Conservation (phyloP, 352 stramenopile genomes). For the Pythium utonaiense region DNA sequence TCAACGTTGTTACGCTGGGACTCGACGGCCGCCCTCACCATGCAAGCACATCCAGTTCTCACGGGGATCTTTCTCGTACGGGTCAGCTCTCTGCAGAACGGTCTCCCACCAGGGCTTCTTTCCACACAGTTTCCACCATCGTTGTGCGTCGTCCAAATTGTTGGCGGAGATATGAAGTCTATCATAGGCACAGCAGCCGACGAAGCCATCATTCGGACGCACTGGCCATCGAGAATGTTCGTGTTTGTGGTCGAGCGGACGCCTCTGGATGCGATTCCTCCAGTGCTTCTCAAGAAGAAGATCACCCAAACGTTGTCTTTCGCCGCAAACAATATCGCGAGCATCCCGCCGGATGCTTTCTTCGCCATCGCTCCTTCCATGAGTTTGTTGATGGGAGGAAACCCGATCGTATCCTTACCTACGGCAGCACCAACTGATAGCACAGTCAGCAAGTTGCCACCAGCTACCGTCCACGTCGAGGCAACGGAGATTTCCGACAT, state of each 20-base stretch:
- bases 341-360: slow-evolving; percentile 7
- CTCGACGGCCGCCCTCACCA: slow-evolving; percentile 2
- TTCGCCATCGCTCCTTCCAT: not conserved
- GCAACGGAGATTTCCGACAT: not conserved
- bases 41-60: slow-evolving; percentile 9
- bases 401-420: slow-evolving; percentile 8
- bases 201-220: not conserved
- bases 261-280: not conserved
- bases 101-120: slow-evolving; percentile 17
- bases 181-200: not conserved
- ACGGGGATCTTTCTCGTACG: slow-evolving; percentile 20
- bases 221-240: slow-evolving; percentile 19
- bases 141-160: slow-evolving; percentile 22
- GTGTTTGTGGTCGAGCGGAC: slow-evolving; percentile 18
- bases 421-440: not conserved
- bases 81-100: slow-evolving; percentile 10
- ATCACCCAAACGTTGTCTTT: slow-evolving; percentile 19
- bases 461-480: not conserved
- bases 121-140: slow-evolving; percentile 23
- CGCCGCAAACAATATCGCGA: slow-evolving; percentile 8
- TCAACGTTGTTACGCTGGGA: slow-evolving; percentile 19
- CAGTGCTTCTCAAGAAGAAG: slow-evolving; percentile 9
- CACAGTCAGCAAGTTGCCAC: not conserved
- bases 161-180: slow-evolving; percentile 10
- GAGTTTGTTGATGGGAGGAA: not conserved